Base-by-base conservation (phyloP, 129 eudicot genomes). In the Artemisia argyi region DNA sequence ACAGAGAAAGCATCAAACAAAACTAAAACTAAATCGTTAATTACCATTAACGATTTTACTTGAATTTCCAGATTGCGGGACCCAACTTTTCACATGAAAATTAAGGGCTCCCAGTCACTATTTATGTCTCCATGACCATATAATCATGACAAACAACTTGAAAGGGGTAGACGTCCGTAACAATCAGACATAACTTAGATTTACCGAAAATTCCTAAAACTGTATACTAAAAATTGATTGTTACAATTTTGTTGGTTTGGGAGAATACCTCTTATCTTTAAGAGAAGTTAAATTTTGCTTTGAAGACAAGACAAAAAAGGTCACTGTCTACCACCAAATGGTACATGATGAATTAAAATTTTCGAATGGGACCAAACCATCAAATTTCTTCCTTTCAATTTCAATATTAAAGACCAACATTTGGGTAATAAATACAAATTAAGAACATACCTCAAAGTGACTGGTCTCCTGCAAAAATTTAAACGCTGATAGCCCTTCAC, bases 261-360 rank as follows among this genome's bases (percentile, higher is more conserved):
- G 52, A 30, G 22, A 67, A 60, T n/a, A n/a, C 57, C 53, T 61
- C 81, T 24, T 60, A 69, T 69, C 81, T 69, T 77, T n/a, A 77
- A 61, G 81, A 61, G 56, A 69, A 32, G 76, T 61, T 26, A 86
- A 76, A 77, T 88, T 86, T 88, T 39, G 73, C 97, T 88, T 91
- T 74, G 76, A 91, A 86, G 90, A 88, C 88, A 91, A 76, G 87
- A 55, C 56, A 66, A 55, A 65, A 68, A 86, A 77, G 80, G 81
- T 77, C 76, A 61, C 81, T 68, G 83, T 80, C 72, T 67, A 72
- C 61, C 86, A 70, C 55, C 82, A 57, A 26, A 57, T 50, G 54
- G 47, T 78, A 72, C 48, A 65, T 63, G 66, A 71, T 70, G 76
- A 68, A 73, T 78, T 73, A 53, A 65, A 76, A 55, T 81, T 66